Conservation (phyloP, 2,329 filamentous ascomycete species). For the Fusarium goolgardi region DNA sequence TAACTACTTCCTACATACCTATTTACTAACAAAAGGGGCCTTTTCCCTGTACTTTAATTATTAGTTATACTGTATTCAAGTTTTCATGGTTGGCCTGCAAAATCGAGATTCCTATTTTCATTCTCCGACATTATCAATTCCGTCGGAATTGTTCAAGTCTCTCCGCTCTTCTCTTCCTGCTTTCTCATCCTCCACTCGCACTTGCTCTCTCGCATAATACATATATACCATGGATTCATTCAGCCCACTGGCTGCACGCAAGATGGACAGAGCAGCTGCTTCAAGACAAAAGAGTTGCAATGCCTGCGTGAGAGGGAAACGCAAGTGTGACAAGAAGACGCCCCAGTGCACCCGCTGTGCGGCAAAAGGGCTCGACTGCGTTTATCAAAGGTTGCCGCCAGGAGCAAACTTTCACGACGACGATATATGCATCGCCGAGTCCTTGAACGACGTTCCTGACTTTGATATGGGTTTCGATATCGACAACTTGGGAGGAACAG, state of each 20-base stretch:
- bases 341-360: constrained; percentile 58
- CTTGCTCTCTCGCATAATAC: constrained; percentile 5
- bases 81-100: neutral
- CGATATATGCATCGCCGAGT: constrained; percentile 24
- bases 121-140: constrained; percentile 34
- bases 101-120: neutral
- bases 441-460: constrained; percentile 45
- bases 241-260: constrained; percentile 45
- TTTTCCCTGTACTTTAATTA: neutral
- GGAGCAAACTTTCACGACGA: constrained; percentile 41
- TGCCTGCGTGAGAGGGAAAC: constrained; percentile 60
- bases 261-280: constrained; percentile 50
- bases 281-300: constrained; percentile 65
- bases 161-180: constrained; percentile 18
- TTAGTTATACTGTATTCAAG: constrained; percentile 1
- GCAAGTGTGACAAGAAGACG: constrained; percentile 59
- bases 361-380: constrained; percentile 56
- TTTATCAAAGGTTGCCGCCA: constrained; percentile 55
- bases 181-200: neutral
- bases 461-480: constrained; percentile 55
- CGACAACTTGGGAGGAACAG: constrained; percentile 47
- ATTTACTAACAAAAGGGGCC: neutral
- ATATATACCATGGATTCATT: constrained; percentile 44
- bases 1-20: neutral
- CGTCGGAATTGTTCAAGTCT: constrained; percentile 15